Percentiles rank a stretch among this genome's conserved stretches.
These are phyloP conservation scores for Mucor ambiguus DNA, from an alignment of 371 early-diverging fungal species.

Conservation along the genomic window DNA sequence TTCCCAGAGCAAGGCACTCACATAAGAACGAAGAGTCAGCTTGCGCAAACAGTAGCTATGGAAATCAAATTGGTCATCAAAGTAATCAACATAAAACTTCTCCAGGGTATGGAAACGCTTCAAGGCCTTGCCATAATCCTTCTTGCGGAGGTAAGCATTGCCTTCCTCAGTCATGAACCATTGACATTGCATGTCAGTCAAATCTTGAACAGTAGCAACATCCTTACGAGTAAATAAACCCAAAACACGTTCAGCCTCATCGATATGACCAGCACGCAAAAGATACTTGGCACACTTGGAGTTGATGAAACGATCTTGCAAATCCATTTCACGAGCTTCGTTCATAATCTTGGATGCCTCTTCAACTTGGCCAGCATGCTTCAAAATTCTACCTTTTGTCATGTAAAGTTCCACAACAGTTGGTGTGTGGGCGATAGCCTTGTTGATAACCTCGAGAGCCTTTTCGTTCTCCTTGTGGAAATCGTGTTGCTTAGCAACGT, in stretches of 20 bases:
- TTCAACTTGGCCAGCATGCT: conserved; percentile 81
- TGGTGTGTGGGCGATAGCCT: conserved; percentile 84
- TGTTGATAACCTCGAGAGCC: conserved; percentile 78
- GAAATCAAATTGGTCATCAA: conserved; percentile 97
- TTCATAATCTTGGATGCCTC: conserved; percentile 79
- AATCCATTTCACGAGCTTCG: conserved; percentile 86
- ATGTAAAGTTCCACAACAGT: conserved; percentile 90
- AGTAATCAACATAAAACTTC: conserved; percentile 81
- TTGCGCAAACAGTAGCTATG: conserved; percentile 94
- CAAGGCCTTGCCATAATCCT: conserved; percentile 80
- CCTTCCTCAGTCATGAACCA: conserved; percentile 88
- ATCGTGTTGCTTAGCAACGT: conserved; percentile 88
- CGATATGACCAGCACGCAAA: conserved; percentile 79
- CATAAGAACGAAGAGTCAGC: conserved; percentile 84
- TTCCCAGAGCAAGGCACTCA: conserved; percentile 78
- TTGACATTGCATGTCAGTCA: conserved; percentile 89
- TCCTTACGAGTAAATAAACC: conserved; percentile 83
- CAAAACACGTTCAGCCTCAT: conserved; percentile 84
- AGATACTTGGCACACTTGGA: conserved; percentile 95
- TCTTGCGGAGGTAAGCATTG: conserved; percentile 66
- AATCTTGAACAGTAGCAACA: conserved; percentile 77
- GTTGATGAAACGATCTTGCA: conserved; percentile 95
- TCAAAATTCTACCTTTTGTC: conserved; percentile 92
- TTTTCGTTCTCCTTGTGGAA: conserved; percentile 62
- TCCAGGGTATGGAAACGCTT: conserved; percentile 86